A percentile compares a stretch with the other conserved stretches of the same genome.
These are phyloP conservation scores for Sutorius australiensis DNA, from an alignment of 768 basidiomycete genomes.

Conservation along the genomic window DNA sequence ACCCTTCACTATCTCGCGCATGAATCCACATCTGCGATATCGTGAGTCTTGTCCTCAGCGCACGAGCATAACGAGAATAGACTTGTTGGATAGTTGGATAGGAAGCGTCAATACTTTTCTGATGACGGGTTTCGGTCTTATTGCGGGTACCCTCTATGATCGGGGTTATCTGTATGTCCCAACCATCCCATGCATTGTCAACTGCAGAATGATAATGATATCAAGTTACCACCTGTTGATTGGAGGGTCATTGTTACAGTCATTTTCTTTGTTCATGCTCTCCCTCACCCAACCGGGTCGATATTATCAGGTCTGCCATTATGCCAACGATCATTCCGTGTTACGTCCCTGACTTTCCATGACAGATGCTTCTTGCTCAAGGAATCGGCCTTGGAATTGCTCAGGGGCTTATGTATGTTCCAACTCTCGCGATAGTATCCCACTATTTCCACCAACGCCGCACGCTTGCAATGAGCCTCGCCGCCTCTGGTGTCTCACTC, in stretches of 20 bases:
- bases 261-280: conserved; percentile 41
- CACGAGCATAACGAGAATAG: background rate
- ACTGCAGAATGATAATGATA: background rate
- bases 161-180: conserved; percentile 45
- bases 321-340: background rate
- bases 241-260: conserved; percentile 42
- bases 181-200: background rate
- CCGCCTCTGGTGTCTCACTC: conserved; percentile 36
- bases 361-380: conserved; percentile 46
- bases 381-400: conserved; percentile 46
- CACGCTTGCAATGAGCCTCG: conserved; percentile 43
- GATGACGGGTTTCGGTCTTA: conserved; percentile 33
- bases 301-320: conserved; percentile 39
- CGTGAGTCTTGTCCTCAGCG: conserved; percentile 24
- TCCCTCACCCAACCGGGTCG: conserved; percentile 40
- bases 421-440: conserved; percentile 40
- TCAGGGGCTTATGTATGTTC: conserved; percentile 44
- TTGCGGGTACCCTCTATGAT: conserved; percentile 47
- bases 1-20: conserved; percentile 34
- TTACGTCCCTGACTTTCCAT: background rate
- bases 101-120: conserved; percentile 47
- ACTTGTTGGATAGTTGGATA: conserved; percentile 33
- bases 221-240: conserved; percentile 43
- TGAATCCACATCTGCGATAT: conserved; percentile 33
- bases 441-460: conserved; percentile 44